Conservation (phyloP, 148 eudicot species). For the Silene conica region DNA sequence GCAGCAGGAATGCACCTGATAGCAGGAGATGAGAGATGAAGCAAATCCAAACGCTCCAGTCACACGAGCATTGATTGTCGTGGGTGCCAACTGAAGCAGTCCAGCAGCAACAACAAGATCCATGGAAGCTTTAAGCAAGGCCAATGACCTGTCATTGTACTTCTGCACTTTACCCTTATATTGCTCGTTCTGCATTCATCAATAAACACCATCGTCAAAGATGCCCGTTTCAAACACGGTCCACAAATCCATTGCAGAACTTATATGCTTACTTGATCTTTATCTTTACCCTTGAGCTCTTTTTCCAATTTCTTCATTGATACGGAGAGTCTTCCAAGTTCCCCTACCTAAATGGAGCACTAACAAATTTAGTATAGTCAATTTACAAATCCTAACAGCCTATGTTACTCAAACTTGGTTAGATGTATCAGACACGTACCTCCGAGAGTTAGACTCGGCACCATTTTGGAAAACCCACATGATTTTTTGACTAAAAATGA, state of each 20-base stretch:
- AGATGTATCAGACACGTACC: no score
- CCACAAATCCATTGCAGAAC: neutral
- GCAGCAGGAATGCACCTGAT: constrained; percentile 52
- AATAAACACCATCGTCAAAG: constrained; percentile 5
- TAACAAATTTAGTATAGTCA: neutral
- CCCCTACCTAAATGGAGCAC: constrained; percentile 42
- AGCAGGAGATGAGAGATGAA: constrained; percentile 91
- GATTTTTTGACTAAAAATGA: neutral
- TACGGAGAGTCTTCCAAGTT: constrained; percentile 79
- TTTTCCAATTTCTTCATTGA: constrained; percentile 86
- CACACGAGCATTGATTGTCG: constrained; percentile 88
- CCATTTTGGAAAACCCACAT: neutral
- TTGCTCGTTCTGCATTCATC: constrained; percentile 57
- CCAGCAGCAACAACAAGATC: constrained; percentile 93
- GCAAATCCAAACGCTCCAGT: constrained; percentile 88
- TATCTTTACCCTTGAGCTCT: constrained; percentile 63
- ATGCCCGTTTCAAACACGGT: neutral
- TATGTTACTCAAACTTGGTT: no score
- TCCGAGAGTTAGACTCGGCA: no score
- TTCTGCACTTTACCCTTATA: constrained; percentile 59
- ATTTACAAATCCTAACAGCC: neutral
- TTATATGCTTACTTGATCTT: constrained; percentile 49
- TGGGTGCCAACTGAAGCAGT: constrained; percentile 85
- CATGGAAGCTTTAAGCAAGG: constrained; percentile 66
- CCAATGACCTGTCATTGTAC: constrained; percentile 78